Base-by-base conservation (phyloP, 768 basidiomycete species). In the Amanita molliuscula region DNA sequence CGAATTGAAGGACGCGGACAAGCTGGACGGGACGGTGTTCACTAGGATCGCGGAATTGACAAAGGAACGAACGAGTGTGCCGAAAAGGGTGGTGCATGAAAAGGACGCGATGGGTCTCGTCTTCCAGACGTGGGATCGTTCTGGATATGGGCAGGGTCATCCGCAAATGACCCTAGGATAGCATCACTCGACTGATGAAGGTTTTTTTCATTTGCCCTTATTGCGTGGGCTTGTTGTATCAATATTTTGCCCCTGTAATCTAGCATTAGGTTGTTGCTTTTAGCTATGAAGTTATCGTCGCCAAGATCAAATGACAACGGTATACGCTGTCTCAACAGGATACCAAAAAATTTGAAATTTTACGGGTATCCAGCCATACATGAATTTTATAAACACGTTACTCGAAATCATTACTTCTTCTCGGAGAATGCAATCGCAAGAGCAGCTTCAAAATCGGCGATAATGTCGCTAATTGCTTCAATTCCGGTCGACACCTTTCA, bases 21-120 rank as follows among this genome's bases (percentile, higher is more conserved):
- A 60, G 31, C 57, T 73, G 16, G 84, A 84, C 48, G 82, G 82
- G 4, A 75, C 72, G 16, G 52, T 84, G 31, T 84, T 84, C 58
- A 57, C 80, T 38, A 65, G 81, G 37, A 63, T 65, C 1, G 80
- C 81, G 0, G 73, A 73, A 49, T 44, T 79, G 55, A 73, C 74
- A 1, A 65, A 67, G 18, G 66, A 71, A 25, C 63, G 67, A n/a
- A 61, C 63, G 40, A 59, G 59, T n/a, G 53, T 59, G 53, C 57
- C 59, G 1, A 57, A 59, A 42, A 20, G 21, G 13, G 25, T 6
- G 18, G 25, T 34, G 20, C 6, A 3, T 7, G 64, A 66, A 49
- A 58, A 60, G 2, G 55, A 62, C 37, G 11, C 56, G 18, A 55
- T 54, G 42, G n/a, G 16, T 16, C 42, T 44, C 18, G 25, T 54